Conservation (phyloP, 805 yeast genomes). For the Cyberlindnera xishuangbannaensis region DNA sequence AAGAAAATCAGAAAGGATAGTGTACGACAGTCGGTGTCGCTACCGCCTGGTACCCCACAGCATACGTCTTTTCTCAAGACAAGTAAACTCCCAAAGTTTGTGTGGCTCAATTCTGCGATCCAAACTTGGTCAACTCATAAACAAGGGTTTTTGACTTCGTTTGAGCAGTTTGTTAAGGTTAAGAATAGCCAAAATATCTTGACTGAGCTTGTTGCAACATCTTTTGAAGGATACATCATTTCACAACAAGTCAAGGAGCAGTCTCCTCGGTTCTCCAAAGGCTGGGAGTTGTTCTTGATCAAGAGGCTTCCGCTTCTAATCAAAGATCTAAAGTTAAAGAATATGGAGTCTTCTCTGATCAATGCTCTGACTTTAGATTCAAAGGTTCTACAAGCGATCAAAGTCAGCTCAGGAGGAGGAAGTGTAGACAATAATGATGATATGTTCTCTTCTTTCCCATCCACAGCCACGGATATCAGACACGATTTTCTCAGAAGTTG, state of each 20-base stretch:
- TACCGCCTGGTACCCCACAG: conserved; percentile 6
- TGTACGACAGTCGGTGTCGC: conserved; percentile 8
- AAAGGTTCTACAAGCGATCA: conserved; percentile 27
- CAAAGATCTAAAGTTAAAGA: conserved; percentile 26
- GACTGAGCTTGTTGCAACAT: conserved; percentile 36
- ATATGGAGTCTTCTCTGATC: conserved; percentile 24
- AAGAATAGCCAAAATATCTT: conserved; percentile 24
- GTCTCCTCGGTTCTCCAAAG: conserved; percentile 29
- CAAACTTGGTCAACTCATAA: conserved; percentile 30
- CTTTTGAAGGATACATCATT: conserved; percentile 39
- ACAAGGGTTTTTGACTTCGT: conserved; percentile 27
- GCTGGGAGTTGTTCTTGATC: conserved; percentile 41
- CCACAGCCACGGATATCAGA: conserved; percentile 41
- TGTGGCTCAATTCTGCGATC: conserved; percentile 35
- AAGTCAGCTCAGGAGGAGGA: conserved; percentile 13
- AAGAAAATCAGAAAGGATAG: conserved; percentile 11
- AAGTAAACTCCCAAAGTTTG: conserved; percentile 20
- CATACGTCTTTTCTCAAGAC: conserved; percentile 19
- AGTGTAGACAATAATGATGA: conserved; percentile 31
- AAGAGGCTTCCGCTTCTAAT: conserved; percentile 44
- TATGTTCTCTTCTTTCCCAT: conserved; percentile 45
- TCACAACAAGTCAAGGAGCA: conserved; percentile 30
- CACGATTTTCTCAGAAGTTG: conserved; percentile 46
- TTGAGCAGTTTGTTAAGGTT: conserved; percentile 29
- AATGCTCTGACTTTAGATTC: conserved; percentile 29